Conservation (phyloP, 2,329 filamentous ascomycete genomes). For the Proliferodiscus dingleyae region DNA sequence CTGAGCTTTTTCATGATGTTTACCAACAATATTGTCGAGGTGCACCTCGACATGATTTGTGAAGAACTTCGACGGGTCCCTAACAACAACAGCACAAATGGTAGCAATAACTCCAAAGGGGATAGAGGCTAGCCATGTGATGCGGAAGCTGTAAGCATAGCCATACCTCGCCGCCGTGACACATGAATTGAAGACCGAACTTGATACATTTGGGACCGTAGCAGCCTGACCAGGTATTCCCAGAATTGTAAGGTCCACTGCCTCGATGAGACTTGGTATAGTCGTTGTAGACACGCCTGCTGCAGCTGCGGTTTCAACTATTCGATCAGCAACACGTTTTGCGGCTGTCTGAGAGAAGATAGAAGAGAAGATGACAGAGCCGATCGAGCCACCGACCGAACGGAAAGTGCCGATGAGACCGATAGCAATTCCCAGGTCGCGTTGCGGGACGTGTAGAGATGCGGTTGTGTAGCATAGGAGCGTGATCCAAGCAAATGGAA, state of each 20-base stretch:
- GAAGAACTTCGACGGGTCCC: constrained; percentile 14
- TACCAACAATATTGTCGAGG: constrained; percentile 9
- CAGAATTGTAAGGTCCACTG: constrained; percentile 12
- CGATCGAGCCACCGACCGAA: constrained; percentile 37
- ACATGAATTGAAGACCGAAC: constrained; percentile 28
- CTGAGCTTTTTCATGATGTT: too few species aligned
- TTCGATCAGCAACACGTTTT: constrained; percentile 9
- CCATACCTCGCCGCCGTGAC: constrained; percentile 29
- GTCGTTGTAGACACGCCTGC: constrained; percentile 16
- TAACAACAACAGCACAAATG: constrained; percentile 25
- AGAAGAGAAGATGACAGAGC: constrained; percentile 31
- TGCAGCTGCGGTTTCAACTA: constrained; percentile 12
- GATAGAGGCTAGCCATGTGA: constrained; percentile 35
- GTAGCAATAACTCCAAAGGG: constrained; percentile 34
- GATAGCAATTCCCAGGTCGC: constrained; percentile 43
- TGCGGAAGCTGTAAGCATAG: constrained; percentile 33
- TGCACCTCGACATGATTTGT: constrained; percentile 18
- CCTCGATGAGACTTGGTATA: constrained; percentile 25
- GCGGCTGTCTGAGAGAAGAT: constrained; percentile 25
- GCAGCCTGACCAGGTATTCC: constrained; percentile 31
- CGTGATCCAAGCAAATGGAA: constrained; percentile 32
- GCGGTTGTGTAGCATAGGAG: constrained; percentile 39
- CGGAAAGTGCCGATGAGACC: constrained; percentile 44
- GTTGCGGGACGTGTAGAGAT: constrained; percentile 41
- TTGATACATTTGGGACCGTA: constrained; percentile 27